Base-by-base conservation (phyloP, 1,284 basidiomycete species). In the Exobasidium rhododendri region DNA sequence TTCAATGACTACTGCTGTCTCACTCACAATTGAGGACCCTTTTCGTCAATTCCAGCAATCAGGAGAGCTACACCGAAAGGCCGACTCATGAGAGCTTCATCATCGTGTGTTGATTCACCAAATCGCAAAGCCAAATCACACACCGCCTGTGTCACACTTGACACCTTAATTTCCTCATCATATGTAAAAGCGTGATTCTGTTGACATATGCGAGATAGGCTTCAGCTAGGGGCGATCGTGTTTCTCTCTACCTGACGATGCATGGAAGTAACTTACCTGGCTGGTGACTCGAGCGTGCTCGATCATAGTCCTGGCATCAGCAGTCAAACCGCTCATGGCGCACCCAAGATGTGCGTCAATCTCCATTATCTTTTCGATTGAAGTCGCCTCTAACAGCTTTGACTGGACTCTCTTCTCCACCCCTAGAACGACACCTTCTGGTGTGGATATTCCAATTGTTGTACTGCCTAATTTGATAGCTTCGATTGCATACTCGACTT, bases 341-440 rank as follows among this genome's bases (percentile, higher is more conserved):
- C 94, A 97, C 20, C 93, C 96, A 59, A 99, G 86, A 82, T 99
- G 96, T 17, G 82, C 78, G 83, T 99, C 96, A 75, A 98, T 97
- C 84, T 98, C 94, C 94, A 98, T 97, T 80, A 99, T 98, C 85
- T 98, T 98, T 81, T 99, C 96, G 80, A 99, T 94, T 60, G 92
- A 94, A 67, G 87, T 90, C 20, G 91, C 88, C 83, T 97, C 96
- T 70, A 98, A 87, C 59, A 99, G 86, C 26, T 92, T 90, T 0
- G 94, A 97, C 82, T 97, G 94, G 57, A 97, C 92, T 80, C 96
- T 92, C 84, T 98, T 97, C 85, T 99, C 96, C 66, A 98, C 93
- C 56, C 88, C 96, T 66, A 99, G 88, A 64, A 98, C 85, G 67
- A 94, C 90, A 62, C 96, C 96, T 69, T 92, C 85, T 43, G 87